A percentile compares a stretch with the other conserved stretches of the same genome.
These are phyloP conservation scores for Cicer cuneatum DNA, from an alignment of 306 rosid genomes.

Conservation along the genomic window DNA sequence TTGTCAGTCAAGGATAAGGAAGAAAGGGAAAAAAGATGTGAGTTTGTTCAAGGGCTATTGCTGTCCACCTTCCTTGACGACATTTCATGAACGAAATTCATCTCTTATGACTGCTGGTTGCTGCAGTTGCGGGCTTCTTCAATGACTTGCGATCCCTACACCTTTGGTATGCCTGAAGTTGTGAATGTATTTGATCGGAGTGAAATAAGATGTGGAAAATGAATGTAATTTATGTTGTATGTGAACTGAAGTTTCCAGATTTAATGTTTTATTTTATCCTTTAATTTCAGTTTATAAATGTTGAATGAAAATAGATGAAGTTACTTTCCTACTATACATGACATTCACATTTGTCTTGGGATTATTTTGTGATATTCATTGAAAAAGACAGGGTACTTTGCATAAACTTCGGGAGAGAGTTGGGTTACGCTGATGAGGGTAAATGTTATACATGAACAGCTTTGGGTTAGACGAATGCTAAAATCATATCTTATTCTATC, in stretches of 20 bases:
- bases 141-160: slow-evolving; percentile 48
- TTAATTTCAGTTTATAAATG: slow-evolving; percentile 54
- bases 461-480: background rate
- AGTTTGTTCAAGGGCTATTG: slow-evolving; percentile 83
- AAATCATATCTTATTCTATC: background rate
- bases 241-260: slow-evolving; percentile 55
- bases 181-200: slow-evolving; percentile 57
- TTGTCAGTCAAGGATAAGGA: slow-evolving; percentile 78
- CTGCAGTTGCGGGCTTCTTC: slow-evolving; percentile 43
- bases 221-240: slow-evolving; percentile 74
- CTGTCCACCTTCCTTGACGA: slow-evolving; percentile 83
- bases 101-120: slow-evolving; percentile 42
- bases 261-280: slow-evolving; percentile 44
- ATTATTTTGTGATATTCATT: slow-evolving; percentile 16
- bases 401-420: background rate
- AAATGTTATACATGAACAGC: background rate
- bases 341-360: background rate
- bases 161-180: slow-evolving; percentile 53
- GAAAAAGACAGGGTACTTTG: background rate
- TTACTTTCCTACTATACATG: slow-evolving; percentile 11
- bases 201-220: slow-evolving; percentile 65
- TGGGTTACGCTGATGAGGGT: background rate
- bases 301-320: slow-evolving; percentile 24
- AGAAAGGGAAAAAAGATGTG: slow-evolving; percentile 76
- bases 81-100: slow-evolving; percentile 51